Evolutionary conservation across 768 basidiomycete species (phyloP), one percentile per base, ranked within the genome.

Genomic region (Pisolithus orientalis): DNA sequence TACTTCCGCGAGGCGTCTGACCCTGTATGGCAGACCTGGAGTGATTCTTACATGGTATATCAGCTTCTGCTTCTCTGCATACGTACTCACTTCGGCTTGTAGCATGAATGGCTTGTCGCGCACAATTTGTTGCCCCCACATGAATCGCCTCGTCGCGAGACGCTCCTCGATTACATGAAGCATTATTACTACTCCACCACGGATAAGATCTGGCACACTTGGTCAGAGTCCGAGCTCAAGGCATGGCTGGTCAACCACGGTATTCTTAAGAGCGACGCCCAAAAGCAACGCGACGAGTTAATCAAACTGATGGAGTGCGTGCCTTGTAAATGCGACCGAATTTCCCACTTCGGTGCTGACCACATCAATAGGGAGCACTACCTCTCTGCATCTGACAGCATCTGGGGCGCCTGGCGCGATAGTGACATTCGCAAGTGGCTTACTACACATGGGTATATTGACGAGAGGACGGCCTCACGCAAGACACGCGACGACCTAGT

Each of bases 11-110:
- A 75, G 47, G 74, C 80, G 6, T 62, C 82, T 21, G 70, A 77
- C 51, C 87, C 87, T 2, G 67, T 87, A 37, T 98, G 89, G 82
- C 74, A 89, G 21, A 80, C 83, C 3, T 98, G 95, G 94, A 85
- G 84, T 50, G 86, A 90, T 64, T 85, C 82, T 3, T 88, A 90
- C 65, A 81, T 94, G 47, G 87, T 88, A 55, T 47, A 83, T 65
- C 25, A 34, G 10, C 43, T 25, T 21, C 10, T 24, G 27, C 5
- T 16, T 32, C 43, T 9, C 21, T 4, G 5, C 34, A 38, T 32
- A 29, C 32, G 2, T 34, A 21, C 39, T 57, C 4, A 61, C 45
- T 10, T 37, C 5, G 5, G 13, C 17, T 7, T 52, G 8, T 54
- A 90, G 88, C 83, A 84, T 51, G 73, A 85, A 52, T 97, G 94